These are phyloP conservation scores for cucumber (Cucumis sativus) DNA, from an alignment of 306 rosid genomes.

Conservation along the genomic window Cucumber_9930_V3 NC_026656.2:10037501-10038000, in stretches of 20 bases:
- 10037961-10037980: neutral
- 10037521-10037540: too few relatives aligned
- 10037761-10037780: neutral
- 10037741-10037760: neutral
- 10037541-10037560: too few relatives aligned
- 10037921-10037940: slow-evolving; percentile 1
- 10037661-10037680: neutral
- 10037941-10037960: neutral
- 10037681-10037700: neutral
- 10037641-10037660: too few relatives aligned
- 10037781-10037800: neutral
- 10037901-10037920: neutral
- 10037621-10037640: too few relatives aligned
- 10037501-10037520: too few relatives aligned
- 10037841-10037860: neutral
- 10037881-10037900: neutral
- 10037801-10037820: neutral
- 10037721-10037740: neutral
- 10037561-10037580: too few relatives aligned
- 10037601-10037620: too few relatives aligned
- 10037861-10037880: neutral
- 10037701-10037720: neutral
- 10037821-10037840: neutral
- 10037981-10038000: neutral
- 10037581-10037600: too few relatives aligned